Conservation (phyloP, 257 asterid species). For the Solanum piurae region DNA sequence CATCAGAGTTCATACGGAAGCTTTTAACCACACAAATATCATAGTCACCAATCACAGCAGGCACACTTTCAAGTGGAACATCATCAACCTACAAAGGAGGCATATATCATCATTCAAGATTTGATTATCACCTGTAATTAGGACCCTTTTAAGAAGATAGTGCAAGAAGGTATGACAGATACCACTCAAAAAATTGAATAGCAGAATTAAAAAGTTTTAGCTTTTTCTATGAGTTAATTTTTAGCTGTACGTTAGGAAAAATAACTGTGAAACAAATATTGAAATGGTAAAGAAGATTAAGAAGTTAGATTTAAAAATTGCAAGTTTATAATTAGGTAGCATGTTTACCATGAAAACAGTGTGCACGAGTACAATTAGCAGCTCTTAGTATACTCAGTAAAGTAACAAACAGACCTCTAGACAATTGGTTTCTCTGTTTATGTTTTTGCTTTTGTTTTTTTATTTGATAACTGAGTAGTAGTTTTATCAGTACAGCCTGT, state of each 20-base stretch:
- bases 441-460: not conserved
- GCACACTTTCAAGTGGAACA: constrained; percentile 51
- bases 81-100: constrained; percentile 56
- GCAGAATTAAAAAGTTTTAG: not conserved
- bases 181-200: not conserved
- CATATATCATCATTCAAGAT: not conserved
- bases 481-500: not conserved
- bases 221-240: not conserved
- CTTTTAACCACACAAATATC: constrained; percentile 69
- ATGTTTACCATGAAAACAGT: not conserved
- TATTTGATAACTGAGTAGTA: not conserved
- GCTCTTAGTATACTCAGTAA: not conserved
- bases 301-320: not conserved
- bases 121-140: not conserved
- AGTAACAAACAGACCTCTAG: not conserved
- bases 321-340: not conserved
- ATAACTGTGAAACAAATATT: not conserved
- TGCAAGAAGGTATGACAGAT: not conserved
- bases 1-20: constrained; percentile 52
- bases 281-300: not conserved
- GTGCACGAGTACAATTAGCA: not conserved
- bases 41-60: constrained; percentile 55
- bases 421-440: not conserved
- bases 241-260: not conserved
- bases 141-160: not conserved